Evolutionary conservation across 192 early-diverging fungal genomes (phyloP), one percentile per base, ranked within the genome.

Genomic region (Backusella psychrophila): DNA sequence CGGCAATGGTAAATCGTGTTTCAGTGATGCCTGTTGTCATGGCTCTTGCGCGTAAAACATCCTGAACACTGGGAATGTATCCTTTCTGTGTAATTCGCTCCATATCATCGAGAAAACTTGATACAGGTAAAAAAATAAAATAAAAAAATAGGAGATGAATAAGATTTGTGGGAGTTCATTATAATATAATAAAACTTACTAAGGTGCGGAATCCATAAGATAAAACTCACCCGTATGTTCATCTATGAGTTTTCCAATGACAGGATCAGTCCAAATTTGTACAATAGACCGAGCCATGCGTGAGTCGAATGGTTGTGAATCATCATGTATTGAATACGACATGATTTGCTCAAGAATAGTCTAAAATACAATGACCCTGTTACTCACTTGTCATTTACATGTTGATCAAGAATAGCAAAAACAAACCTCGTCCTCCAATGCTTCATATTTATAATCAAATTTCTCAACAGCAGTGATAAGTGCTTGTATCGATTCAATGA

Each of bases 21-120:
- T 99, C 97, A 15, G 93, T 96, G 75, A 99, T 99, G 75, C 96
- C 96, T 12, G 96, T 99, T 3, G 97, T 98, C 84, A 97, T 99
- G 63, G 96, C 94, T 73, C 97, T 92, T 17, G 97, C 94, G 15
- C 94, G 85, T 73, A 99, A 87, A 29, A 99, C 95, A 78, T 99
- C 97, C 73, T 95, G 93, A 69, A 96, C 96, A 66, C 87, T 95
- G 12, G 97, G 97, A 66, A 94, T 81, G 78, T 97, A 99, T 75
- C 95, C 90, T 42, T 90, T 85, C 39, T 87, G 85, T 29, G 92
- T 95, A 42, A 99, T 93, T 72, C 97, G 89, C 72, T 94, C 90
- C 38, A 99, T 90, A 73, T 96, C 89, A 77, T 91, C 91, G 84
- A 99, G 96, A 87, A 98, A 99, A 83, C 93, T 96, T 69, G 44